Conservation (phyloP, 345 rosid species). For the Dipteronia sinensis region DNA sequence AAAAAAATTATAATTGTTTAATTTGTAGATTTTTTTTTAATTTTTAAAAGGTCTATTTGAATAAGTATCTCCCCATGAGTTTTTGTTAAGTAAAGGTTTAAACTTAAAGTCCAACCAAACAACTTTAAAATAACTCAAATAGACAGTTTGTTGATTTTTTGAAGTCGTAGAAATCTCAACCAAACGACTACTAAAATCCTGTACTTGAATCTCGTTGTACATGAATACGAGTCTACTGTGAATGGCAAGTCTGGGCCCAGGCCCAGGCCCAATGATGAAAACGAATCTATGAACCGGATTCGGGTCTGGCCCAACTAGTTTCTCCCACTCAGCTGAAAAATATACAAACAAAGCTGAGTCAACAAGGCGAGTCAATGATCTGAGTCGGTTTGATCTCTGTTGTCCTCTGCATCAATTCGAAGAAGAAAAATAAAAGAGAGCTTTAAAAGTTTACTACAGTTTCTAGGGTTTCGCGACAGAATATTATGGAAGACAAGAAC, state of each 20-base stretch:
- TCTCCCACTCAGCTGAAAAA: background rate
- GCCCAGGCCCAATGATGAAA: background rate
- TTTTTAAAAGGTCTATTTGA: too few relatives aligned
- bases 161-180: too few relatives aligned
- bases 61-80: too few relatives aligned
- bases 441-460: background rate
- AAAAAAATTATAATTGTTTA: too few relatives aligned
- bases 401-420: background rate
- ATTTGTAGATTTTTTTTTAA: too few relatives aligned
- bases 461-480: constrained; percentile 5
- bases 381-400: background rate
- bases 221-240: too few relatives aligned
- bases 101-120: too few relatives aligned
- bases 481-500: constrained; percentile 26
- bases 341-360: background rate
- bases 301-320: background rate
- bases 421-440: background rate
- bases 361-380: background rate
- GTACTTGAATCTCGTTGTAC: too few relatives aligned
- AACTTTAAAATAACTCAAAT: too few relatives aligned
- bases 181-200: too few relatives aligned
- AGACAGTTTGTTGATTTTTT: too few relatives aligned
- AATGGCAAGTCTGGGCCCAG: background rate
- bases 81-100: too few relatives aligned
- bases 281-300: background rate